Conservation (phyloP, 2,329 filamentous ascomycete genomes). For the Colletotrichum coccodes region DNA sequence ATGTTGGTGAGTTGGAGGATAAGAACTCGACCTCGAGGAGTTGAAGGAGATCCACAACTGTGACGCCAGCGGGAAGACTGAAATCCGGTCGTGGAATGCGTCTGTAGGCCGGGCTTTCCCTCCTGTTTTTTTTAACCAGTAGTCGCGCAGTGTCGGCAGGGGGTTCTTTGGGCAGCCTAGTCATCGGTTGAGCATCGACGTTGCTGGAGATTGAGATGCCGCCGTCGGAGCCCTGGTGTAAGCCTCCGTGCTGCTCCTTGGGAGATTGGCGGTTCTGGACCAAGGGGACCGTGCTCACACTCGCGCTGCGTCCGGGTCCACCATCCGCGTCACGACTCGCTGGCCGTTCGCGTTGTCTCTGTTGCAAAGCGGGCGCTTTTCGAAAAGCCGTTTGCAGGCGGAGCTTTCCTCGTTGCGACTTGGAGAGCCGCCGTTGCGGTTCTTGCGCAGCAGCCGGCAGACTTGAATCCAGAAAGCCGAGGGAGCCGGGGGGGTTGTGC, state of each 20-base stretch:
- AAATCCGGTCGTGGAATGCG: slow-evolving; percentile 27
- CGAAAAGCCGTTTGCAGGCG: slow-evolving; percentile 25
- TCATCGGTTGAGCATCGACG: background rate
- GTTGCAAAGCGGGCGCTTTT: slow-evolving; percentile 2
- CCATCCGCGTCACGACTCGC: background rate
- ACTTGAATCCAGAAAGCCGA: background rate
- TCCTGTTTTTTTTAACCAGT: background rate
- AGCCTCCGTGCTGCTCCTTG: background rate
- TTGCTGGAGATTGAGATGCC: background rate
- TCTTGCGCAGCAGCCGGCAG: background rate
- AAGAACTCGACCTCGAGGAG: slow-evolving; percentile 26
- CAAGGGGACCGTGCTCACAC: background rate
- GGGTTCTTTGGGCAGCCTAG: background rate
- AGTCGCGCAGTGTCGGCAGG: background rate
- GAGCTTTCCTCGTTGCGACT: slow-evolving; percentile 25
- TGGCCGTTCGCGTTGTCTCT: background rate
- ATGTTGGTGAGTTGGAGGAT: background rate
- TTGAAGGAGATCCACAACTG: slow-evolving; percentile 23
- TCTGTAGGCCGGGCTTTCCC: slow-evolving; percentile 14
- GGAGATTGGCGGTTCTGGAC: background rate
- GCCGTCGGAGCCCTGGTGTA: background rate
- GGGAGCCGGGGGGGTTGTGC: background rate
- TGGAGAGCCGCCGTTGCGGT: slow-evolving; percentile 15
- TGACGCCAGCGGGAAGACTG: slow-evolving; percentile 17
- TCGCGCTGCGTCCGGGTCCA: background rate